These are phyloP conservation scores for Keqinozyma sinolaborantium DNA, from an alignment of 1,139 yeast genomes.

Conservation along the genomic window DNA sequence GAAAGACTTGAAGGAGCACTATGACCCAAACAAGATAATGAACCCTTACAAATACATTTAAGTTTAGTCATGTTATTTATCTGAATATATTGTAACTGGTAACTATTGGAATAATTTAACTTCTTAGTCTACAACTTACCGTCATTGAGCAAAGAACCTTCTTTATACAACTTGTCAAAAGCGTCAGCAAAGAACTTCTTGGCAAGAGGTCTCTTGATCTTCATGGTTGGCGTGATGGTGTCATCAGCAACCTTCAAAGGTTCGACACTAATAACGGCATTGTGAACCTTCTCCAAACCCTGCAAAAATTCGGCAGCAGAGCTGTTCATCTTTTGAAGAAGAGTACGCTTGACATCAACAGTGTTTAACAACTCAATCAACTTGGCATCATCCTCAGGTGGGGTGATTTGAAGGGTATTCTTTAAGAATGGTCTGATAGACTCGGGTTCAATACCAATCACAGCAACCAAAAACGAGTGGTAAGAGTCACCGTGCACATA, in stretches of 20 bases:
- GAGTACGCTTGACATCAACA: slow-evolving; percentile 18
- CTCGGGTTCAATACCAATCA: slow-evolving; percentile 41
- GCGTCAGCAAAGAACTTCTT: slow-evolving; percentile 23
- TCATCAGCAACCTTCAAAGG: slow-evolving; percentile 38
- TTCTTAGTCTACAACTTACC: slow-evolving; percentile 11
- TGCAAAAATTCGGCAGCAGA: slow-evolving; percentile 20
- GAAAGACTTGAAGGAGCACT: slow-evolving; percentile 70
- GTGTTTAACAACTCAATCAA: slow-evolving; percentile 22
- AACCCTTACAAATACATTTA: slow-evolving; percentile 87
- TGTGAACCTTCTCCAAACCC: slow-evolving; percentile 38
- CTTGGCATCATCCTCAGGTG: slow-evolving; percentile 14
- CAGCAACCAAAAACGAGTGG: slow-evolving; percentile 26
- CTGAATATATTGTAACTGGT: background rate
- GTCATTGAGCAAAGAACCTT: slow-evolving; percentile 22
- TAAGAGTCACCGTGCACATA: slow-evolving; percentile 45
- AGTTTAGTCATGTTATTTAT: slow-evolving; percentile 2
- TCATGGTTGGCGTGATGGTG: slow-evolving; percentile 41
- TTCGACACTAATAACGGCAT: slow-evolving; percentile 30
- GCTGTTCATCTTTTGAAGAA: slow-evolving; percentile 26
- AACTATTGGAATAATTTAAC: background rate
- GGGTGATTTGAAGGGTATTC: slow-evolving; percentile 10
- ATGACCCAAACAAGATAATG: slow-evolving; percentile 86
- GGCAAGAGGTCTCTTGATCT: slow-evolving; percentile 37
- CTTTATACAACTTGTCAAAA: slow-evolving; percentile 21
- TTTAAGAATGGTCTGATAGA: slow-evolving; percentile 17